Evolutionary conservation across 805 yeast genomes (phyloP).

Genomic region (Schwanniomyces yamadae): DNA sequence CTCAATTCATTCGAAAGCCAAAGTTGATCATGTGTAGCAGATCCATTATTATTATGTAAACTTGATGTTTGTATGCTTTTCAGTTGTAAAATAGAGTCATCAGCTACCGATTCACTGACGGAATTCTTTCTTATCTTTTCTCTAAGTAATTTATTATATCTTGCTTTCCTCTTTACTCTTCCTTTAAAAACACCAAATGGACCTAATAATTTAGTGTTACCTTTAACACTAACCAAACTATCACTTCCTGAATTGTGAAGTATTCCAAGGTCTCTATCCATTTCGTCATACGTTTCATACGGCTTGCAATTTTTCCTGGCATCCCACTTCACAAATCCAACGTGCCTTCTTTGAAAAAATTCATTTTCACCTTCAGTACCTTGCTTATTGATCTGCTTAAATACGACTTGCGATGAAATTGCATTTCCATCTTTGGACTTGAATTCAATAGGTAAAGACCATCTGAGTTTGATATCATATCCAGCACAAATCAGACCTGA

Average conservation of each 20-base stretch:
- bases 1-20: slow-evolving; percentile 72
- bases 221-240: slow-evolving; percentile 31
- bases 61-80: slow-evolving; percentile 1
- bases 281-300: slow-evolving; percentile 75
- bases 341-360: slow-evolving; percentile 65
- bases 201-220: slow-evolving; percentile 58
- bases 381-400: slow-evolving; percentile 21
- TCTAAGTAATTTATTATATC: slow-evolving; percentile 18
- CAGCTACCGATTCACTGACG: neutral
- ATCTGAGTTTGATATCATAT: slow-evolving; percentile 74
- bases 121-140: slow-evolving; percentile 16
- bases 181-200: slow-evolving; percentile 79
- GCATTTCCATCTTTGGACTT: slow-evolving; percentile 26
- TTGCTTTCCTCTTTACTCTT: slow-evolving; percentile 8
- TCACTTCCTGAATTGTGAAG: slow-evolving; percentile 49
- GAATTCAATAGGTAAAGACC: slow-evolving; percentile 58
- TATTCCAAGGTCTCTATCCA: slow-evolving; percentile 66
- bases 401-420: slow-evolving; percentile 29
- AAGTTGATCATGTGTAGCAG: slow-evolving; percentile 46
- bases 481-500: slow-evolving; percentile 75
- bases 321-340: slow-evolving; percentile 74
- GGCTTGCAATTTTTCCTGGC: slow-evolving; percentile 42
- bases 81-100: neutral
- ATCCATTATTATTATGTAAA: slow-evolving; percentile 13
- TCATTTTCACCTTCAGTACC: slow-evolving; percentile 27